phyloP scores from a whole-genome alignment of 768 basidiomycete genomes.

The Saitozyma podzolica region DNA sequence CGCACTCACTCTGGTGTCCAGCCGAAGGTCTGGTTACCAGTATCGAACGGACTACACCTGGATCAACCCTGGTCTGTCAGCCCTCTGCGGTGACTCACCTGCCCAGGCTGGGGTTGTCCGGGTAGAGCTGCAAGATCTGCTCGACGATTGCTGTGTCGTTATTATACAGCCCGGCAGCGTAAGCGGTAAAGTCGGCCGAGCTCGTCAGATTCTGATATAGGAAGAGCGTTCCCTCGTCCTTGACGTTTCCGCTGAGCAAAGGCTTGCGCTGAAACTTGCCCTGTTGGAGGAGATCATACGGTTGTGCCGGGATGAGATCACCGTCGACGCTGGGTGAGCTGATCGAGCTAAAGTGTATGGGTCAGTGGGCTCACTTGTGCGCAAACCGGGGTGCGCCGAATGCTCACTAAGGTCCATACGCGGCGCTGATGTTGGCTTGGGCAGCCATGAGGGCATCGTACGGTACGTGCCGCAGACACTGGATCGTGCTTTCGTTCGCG shows the following conservation, averaged over 20 bases:
- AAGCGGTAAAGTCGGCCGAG: slow-evolving; percentile 4
- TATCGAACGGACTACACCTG: slow-evolving; percentile 36
- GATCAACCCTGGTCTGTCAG: neutral
- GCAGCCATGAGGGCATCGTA: slow-evolving; percentile 33
- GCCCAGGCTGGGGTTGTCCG: slow-evolving; percentile 26
- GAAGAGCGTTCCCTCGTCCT: slow-evolving; percentile 50
- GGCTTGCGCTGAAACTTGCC: slow-evolving; percentile 45
- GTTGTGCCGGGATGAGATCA: slow-evolving; percentile 41
- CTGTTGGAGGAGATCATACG: slow-evolving; percentile 30
- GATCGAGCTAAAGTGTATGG: neutral
- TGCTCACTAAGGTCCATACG: no score
- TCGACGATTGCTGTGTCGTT: slow-evolving; percentile 5
- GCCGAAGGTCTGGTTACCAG: slow-evolving; percentile 48
- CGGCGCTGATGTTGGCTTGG: slow-evolving; percentile 13
- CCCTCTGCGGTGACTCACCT: slow-evolving; percentile 18
- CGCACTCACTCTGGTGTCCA: no score
- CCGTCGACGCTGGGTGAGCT: slow-evolving; percentile 44
- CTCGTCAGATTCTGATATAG: slow-evolving; percentile 21
- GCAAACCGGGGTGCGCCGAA: no score
- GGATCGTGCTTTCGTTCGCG: slow-evolving; percentile 14
- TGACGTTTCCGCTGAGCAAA: slow-evolving; percentile 46
- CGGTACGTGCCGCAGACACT: slow-evolving; percentile 36
- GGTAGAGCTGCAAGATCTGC: slow-evolving; percentile 32
- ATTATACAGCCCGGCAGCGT: slow-evolving; percentile 21
- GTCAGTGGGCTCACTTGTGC: no score